Evolutionary conservation across 169 alveolate species (phyloP).

Genomic region (Eimeria maxima): DNA sequence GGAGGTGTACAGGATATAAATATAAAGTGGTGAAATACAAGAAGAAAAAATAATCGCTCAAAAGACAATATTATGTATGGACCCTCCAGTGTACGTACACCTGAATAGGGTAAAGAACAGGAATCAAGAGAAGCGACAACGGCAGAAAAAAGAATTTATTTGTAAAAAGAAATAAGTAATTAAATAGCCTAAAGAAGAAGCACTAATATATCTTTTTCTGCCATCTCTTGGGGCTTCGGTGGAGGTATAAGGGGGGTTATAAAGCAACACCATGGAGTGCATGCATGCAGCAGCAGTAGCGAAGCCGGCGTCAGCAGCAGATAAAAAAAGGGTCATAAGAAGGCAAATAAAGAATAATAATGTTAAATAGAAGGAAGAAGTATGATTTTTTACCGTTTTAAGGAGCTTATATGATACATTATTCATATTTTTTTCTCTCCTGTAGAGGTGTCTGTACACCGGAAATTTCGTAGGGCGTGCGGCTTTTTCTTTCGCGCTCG

Average conservation of each 20-base stretch:
- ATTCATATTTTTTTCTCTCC: background rate
- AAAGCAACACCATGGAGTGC: background rate
- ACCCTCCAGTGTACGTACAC: background rate
- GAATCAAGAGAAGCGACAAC: background rate
- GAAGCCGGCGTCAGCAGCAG: background rate
- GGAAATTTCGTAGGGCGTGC: background rate
- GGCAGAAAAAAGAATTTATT: background rate
- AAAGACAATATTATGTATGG: too few species aligned
- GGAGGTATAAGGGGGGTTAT: background rate
- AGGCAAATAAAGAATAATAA: background rate
- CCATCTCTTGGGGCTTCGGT: background rate
- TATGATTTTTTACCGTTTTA: background rate
- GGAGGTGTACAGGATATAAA: too few species aligned
- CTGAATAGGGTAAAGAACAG: background rate
- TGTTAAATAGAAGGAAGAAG: background rate
- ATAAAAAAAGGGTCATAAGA: too few species aligned
- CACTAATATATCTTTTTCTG: too few species aligned
- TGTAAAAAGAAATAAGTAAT: too few species aligned
- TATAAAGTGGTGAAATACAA: too few species aligned
- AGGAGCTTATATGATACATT: background rate
- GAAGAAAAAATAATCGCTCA: too few species aligned
- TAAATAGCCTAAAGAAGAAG: background rate
- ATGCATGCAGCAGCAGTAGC: background rate
- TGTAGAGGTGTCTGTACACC: slow-evolving; percentile 5
- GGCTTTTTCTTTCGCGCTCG: background rate